Evolutionary conservation across 768 basidiomycete species (phyloP), one percentile per base, ranked within the genome.

Genomic region (Tephrocybe sp.): DNA sequence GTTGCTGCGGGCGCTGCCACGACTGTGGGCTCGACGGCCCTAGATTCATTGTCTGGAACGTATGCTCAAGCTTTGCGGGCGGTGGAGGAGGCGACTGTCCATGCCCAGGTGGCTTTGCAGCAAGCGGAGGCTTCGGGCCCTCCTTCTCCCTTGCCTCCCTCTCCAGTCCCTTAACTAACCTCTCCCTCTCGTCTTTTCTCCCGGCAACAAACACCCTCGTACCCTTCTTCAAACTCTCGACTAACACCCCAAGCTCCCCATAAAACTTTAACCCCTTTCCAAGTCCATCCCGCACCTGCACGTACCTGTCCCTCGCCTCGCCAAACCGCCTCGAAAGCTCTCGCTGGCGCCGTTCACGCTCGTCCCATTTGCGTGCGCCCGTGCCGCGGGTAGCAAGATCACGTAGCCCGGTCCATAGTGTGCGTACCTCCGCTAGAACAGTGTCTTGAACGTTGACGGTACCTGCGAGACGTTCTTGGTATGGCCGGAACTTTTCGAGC

Each of bases 401-500:
- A 47, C 80, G 84, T 19, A 98, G 75, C 7, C 70, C 69, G 50
- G 86, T 87, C 84, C 90, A 92, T 10, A 88, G 65, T n/a, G 73
- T 66, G 10, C 80, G 74, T 8, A 97, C 72, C 56, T 97, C 92
- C 52, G 91, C 78, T 19, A 98, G 60, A 1, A 83, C 76, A 8
- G 75, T 66, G 48, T 87, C 81, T 57, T 97, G 91, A 30, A 88
- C 84, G 50, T 85, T 83, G 0, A 93, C 78, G 0, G 92, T 92
- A 2, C 87, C 78, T 4, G 81, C 71, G 2, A 98, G 72, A 0
- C 92, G 84, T 36, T 88, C 83, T 61, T 97, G 93, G 62, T 90
- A 94, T 0, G 94, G 92, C 17, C 83, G 78, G 74, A 98, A 98
- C 68, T 98, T 99, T 69, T 98, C 96, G 17, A 98, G 79, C 65